Conservation (phyloP, 2,329 filamentous ascomycete species). For the Cytospora chrysosperma region DNA sequence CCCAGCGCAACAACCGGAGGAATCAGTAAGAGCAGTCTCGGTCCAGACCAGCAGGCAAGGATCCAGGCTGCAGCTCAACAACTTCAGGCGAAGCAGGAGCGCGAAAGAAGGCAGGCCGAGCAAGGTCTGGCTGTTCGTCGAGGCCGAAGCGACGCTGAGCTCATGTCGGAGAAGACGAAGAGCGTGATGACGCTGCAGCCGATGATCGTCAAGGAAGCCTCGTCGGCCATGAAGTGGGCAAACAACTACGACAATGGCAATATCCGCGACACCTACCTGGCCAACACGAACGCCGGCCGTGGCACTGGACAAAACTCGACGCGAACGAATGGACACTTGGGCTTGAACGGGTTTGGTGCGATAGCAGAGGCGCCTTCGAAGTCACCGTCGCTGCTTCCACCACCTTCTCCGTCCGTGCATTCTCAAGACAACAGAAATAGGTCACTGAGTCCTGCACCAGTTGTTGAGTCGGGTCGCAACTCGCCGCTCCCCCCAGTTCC, state of each 20-base stretch:
- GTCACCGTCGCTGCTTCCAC: slow-evolving; percentile 32
- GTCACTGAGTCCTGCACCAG: slow-evolving; percentile 9
- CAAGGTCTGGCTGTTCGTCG: slow-evolving; percentile 37
- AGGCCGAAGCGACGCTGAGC: slow-evolving; percentile 55
- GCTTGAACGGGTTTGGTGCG: slow-evolving; percentile 29
- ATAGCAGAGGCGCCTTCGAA: slow-evolving; percentile 40
- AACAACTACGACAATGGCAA: slow-evolving; percentile 90
- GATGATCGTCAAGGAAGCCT: slow-evolving; percentile 80
- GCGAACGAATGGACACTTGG: slow-evolving; percentile 34
- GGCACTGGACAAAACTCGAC: slow-evolving; percentile 45
- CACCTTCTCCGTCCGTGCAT: slow-evolving; percentile 33
- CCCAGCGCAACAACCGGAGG: slow-evolving; percentile 39
- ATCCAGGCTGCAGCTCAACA: slow-evolving; percentile 89
- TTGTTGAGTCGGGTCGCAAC: slow-evolving; percentile 32
- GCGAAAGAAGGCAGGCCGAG: slow-evolving; percentile 45
- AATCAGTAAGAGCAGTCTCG: slow-evolving; percentile 78
- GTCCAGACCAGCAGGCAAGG: slow-evolving; percentile 85
- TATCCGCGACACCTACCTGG: slow-evolving; percentile 82
- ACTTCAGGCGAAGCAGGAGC: slow-evolving; percentile 70
- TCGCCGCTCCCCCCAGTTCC: slow-evolving; percentile 42
- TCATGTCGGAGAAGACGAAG: slow-evolving; percentile 72
- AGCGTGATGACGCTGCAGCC: slow-evolving; percentile 89
- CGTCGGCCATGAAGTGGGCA: slow-evolving; percentile 94
- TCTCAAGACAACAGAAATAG: slow-evolving; percentile 19
- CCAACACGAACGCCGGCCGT: slow-evolving; percentile 69